phyloP scores from a whole-genome alignment of 495 filamentous ascomycete genomes.

The Clohesyomyces aquaticus region DNA sequence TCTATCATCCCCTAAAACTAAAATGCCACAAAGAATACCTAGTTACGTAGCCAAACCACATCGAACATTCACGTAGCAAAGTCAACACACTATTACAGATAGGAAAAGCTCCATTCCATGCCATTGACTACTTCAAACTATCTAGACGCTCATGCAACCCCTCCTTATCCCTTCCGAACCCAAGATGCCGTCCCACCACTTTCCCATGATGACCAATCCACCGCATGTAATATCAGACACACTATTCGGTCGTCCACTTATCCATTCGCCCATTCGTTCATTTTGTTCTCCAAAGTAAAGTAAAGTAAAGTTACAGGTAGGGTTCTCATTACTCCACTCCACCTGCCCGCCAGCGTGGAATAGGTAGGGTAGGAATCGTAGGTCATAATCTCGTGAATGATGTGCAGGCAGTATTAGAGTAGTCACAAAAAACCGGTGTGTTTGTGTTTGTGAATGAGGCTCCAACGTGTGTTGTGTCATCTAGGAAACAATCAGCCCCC shows the following conservation, averaged over 20 bases:
- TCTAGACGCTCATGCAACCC: background rate
- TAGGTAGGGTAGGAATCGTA: background rate
- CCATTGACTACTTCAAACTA: background rate
- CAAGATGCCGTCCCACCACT: no score
- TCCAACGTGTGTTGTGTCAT: background rate
- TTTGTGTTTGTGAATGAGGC: background rate
- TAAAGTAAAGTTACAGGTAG: background rate
- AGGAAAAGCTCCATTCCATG: background rate
- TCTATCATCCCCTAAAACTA: no score
- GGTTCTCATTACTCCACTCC: background rate
- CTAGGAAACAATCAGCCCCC: background rate
- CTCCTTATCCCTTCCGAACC: no score
- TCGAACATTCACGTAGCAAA: no score
- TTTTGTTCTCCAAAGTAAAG: background rate
- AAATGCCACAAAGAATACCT: no score
- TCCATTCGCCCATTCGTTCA: background rate
- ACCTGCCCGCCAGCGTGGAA: no score
- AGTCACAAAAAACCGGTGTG: background rate
- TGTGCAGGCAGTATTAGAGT: background rate
- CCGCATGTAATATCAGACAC: no score
- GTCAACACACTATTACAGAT: no score
- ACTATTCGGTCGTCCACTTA: no score
- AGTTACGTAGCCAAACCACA: no score
- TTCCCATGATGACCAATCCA: no score
- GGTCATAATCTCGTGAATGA: constrained; percentile 1